phyloP scores from a whole-genome alignment of 306 rosid genomes.

The Crotalaria pallida region DNA sequence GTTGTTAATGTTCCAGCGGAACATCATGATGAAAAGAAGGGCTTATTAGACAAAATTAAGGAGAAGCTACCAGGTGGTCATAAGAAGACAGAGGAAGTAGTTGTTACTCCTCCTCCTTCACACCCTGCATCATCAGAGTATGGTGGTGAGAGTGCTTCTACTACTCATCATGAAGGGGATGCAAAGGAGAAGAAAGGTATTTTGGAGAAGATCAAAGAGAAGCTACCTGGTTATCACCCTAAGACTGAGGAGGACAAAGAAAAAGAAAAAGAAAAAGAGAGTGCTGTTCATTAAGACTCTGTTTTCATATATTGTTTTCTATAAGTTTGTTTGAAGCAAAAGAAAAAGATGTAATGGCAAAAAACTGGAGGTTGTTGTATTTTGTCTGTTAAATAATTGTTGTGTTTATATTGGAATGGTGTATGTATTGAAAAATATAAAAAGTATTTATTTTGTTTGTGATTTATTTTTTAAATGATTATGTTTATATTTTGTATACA shows the following conservation, averaged over 20 bases:
- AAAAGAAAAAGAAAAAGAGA: too few relatives aligned
- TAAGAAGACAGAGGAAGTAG: slow-evolving; percentile 66
- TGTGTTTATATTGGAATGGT: neutral
- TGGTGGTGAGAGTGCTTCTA: neutral
- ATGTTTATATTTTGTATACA: neutral
- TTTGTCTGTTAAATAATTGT: neutral
- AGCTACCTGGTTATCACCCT: slow-evolving; percentile 66
- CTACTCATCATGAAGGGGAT: slow-evolving; percentile 40
- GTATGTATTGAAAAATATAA: neutral
- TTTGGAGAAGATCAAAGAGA: slow-evolving; percentile 77
- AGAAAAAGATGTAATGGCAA: neutral
- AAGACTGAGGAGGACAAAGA: slow-evolving; percentile 24
- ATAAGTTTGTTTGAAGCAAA: neutral
- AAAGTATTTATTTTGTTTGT: neutral
- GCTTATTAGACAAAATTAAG: slow-evolving; percentile 73
- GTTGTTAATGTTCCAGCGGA: too few relatives aligned
- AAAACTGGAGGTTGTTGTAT: neutral
- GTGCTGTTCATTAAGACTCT: neutral
- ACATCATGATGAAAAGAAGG: slow-evolving; percentile 63
- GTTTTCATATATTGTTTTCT: neutral
- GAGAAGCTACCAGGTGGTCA: slow-evolving; percentile 81
- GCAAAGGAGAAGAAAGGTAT: slow-evolving; percentile 74
- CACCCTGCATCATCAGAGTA: neutral
- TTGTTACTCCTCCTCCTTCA: neutral
- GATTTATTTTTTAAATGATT: too few relatives aligned